Percentiles rank a stretch among this genome's conserved stretches.
phyloP scores from a whole-genome alignment of 305 asterid species.

The Fraxinus baroniana region DNA sequence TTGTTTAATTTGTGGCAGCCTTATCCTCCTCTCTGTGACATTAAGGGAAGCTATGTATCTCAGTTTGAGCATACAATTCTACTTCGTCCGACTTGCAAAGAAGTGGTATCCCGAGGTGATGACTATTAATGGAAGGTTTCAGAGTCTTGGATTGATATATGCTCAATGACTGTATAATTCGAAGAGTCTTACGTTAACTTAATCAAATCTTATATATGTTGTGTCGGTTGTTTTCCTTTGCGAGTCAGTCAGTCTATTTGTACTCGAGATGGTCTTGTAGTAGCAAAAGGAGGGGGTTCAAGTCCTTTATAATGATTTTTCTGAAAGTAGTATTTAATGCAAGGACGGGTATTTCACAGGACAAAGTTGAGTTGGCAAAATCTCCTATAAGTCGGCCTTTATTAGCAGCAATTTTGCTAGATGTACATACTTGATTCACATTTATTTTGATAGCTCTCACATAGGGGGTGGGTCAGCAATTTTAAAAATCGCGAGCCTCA shows the following conservation, averaged over 20 bases:
- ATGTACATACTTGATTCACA: too few relatives aligned
- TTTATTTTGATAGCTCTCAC: too few relatives aligned
- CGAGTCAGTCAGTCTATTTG: not conserved
- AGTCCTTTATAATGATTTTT: not conserved
- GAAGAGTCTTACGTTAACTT: not conserved
- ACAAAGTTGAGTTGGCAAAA: not conserved
- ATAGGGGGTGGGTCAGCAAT: too few relatives aligned
- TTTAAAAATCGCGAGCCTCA: too few relatives aligned
- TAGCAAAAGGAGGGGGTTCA: not conserved
- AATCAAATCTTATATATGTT: not conserved
- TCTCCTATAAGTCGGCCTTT: not conserved
- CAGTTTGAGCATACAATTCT: slow-evolving; percentile 95
- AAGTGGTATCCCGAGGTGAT: slow-evolving; percentile 92
- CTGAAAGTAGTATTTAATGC: not conserved
- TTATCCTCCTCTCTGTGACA: slow-evolving; percentile 92
- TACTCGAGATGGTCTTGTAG: not conserved
- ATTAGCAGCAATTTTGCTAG: not conserved
- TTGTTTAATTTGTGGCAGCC: slow-evolving; percentile 52
- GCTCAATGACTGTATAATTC: slow-evolving; percentile 3
- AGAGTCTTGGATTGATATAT: not conserved
- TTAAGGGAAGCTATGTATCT: slow-evolving; percentile 86
- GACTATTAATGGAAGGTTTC: slow-evolving; percentile 56
- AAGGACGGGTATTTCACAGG: not conserved
- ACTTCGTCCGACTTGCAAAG: slow-evolving; percentile 99
- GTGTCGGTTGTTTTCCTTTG: not conserved